These are phyloP conservation scores for Naematelia encephala DNA, from an alignment of 768 basidiomycete genomes.

Conservation along the genomic window DNA sequence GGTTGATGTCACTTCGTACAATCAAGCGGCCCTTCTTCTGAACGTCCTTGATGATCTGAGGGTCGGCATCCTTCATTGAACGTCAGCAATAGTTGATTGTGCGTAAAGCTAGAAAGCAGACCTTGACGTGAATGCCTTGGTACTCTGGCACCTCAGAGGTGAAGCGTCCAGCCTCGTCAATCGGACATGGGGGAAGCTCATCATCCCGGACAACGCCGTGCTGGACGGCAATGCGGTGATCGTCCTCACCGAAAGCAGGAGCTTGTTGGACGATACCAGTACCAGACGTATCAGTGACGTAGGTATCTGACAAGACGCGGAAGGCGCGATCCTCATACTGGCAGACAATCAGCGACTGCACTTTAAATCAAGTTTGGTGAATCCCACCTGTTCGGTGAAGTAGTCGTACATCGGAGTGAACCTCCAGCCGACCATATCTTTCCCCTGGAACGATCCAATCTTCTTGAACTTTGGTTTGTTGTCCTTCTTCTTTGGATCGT, in stretches of 20 bases:
- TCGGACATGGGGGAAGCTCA: slow-evolving; percentile 93
- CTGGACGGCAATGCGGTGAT: slow-evolving; percentile 85
- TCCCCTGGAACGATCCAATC: slow-evolving; percentile 77
- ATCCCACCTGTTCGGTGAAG: slow-evolving; percentile 81
- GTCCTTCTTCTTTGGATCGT: slow-evolving; percentile 55
- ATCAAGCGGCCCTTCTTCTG: slow-evolving; percentile 84
- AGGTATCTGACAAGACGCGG: slow-evolving; percentile 80
- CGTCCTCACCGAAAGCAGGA: slow-evolving; percentile 97
- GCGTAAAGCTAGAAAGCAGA: slow-evolving; percentile 28
- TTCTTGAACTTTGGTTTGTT: slow-evolving; percentile 92
- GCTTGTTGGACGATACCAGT: slow-evolving; percentile 99
- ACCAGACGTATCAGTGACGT: slow-evolving; percentile 88
- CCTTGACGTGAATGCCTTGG: slow-evolving; percentile 84
- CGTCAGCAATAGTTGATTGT: slow-evolving; percentile 9
- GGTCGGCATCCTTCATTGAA: slow-evolving; percentile 72
- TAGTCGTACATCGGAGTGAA: slow-evolving; percentile 95
- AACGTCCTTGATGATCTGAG: slow-evolving; percentile 83
- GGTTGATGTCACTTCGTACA: slow-evolving; percentile 77
- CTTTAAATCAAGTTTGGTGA: neutral
- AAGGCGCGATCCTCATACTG: slow-evolving; percentile 91
- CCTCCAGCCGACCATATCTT: slow-evolving; percentile 92
- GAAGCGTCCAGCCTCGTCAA: slow-evolving; percentile 85
- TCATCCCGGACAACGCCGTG: slow-evolving; percentile 78
- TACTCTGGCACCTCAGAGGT: slow-evolving; percentile 88
- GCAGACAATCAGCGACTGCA: slow-evolving; percentile 3